Evolutionary conservation across 805 yeast species (phyloP).

Genomic region (Lachancea sp.): DNA sequence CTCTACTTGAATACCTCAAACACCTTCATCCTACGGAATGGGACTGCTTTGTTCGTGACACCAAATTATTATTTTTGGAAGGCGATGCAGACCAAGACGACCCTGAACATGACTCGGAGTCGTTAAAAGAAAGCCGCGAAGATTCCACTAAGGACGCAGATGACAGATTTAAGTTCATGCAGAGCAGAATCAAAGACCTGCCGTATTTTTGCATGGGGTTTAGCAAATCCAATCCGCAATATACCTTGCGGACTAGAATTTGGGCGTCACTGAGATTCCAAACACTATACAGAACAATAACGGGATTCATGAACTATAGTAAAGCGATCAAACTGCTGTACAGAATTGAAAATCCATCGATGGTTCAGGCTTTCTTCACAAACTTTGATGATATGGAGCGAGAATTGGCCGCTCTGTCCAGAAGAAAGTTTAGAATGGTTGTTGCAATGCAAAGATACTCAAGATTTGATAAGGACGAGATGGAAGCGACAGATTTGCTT

Average conservation of each 20-base stretch:
- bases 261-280: slow-evolving; percentile 87
- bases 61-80: slow-evolving; percentile 56
- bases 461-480: slow-evolving; percentile 57
- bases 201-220: slow-evolving; percentile 72
- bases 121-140: not conserved
- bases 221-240: slow-evolving; percentile 56
- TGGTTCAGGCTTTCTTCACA: slow-evolving; percentile 39
- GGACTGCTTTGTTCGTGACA: slow-evolving; percentile 72
- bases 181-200: slow-evolving; percentile 48
- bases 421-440: slow-evolving; percentile 70
- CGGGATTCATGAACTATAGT: slow-evolving; percentile 77
- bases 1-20: slow-evolving; percentile 75
- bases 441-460: slow-evolving; percentile 85
- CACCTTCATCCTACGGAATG: slow-evolving; percentile 69
- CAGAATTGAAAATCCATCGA: slow-evolving; percentile 56
- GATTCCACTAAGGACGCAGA: slow-evolving; percentile 2
- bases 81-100: slow-evolving; percentile 31
- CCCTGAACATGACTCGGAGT: slow-evolving; percentile 7
- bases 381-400: slow-evolving; percentile 52
- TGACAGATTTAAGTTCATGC: slow-evolving; percentile 20
- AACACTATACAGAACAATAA: slow-evolving; percentile 73
- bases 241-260: slow-evolving; percentile 63
- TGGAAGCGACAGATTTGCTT: slow-evolving; percentile 58
- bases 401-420: slow-evolving; percentile 66
- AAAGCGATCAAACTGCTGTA: slow-evolving; percentile 66